Evolutionary conservation across 768 basidiomycete species (phyloP), one percentile per base, ranked within the genome.

Genomic region (Boletus subparvulus): DNA sequence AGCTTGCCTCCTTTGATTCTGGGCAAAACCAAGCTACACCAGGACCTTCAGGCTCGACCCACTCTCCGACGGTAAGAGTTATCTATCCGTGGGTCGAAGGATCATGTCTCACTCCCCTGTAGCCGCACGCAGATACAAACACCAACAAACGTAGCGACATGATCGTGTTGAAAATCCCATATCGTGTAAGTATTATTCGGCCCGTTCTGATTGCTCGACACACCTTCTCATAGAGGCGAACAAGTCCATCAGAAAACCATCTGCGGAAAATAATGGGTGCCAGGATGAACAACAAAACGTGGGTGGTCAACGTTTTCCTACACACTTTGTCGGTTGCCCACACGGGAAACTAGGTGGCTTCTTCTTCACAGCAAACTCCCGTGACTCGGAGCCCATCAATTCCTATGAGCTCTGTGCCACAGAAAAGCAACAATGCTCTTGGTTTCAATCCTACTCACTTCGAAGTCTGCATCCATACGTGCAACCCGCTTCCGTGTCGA

Each of bases 391-490:
- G 26, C 26, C 16, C 41, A 26, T 44, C 62, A 28, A 45, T 50
- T 8, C 30, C 35, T 36, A 44, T 44, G 52, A 55, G 35, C 52
- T 47, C 58, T 6, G 43, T 33, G 10, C 44, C 58, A 48, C 58
- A 55, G 24, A 45, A 19, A 21, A 56, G 42, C 39, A 55, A 44
- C 2, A 37, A 17, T 16, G 13, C 53, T 3, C 11, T 4, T 16
- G n/a, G 3, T 16, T 33, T 40, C 51, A 55, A 60, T 46, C 8
- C 59, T 26, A 28, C 33, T 3, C 60, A 69, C 21, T 62, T 57
- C 16, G 68, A 69, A 54, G 36, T 69, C 16, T 68, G 67, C 49
- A 69, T 67, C 26, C 67, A 68, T 19, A 67, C 68, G 1, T 69
- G 68, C 43, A 68, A 62, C 40, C 26, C 43, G 3, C 17, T 39